Evolutionary conservation across 345 rosid species (phyloP).

Genomic region (Citrus trifoliata): DNA sequence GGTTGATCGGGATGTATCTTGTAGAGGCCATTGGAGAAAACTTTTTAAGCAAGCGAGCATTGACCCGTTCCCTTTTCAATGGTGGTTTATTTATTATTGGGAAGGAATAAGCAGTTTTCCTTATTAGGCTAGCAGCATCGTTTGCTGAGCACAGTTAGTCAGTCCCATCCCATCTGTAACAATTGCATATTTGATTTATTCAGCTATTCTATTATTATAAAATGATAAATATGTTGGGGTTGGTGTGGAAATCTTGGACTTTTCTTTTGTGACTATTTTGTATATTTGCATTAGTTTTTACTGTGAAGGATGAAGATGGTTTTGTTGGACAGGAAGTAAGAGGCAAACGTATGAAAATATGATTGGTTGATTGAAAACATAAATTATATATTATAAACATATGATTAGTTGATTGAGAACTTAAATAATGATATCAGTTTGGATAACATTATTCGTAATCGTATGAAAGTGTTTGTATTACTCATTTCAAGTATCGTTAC

Average conservation of each 20-base stretch:
- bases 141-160: background rate
- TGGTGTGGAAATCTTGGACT: no score
- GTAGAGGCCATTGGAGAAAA: constrained; percentile 10
- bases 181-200: constrained; percentile 27
- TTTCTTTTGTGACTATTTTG: background rate
- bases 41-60: constrained; percentile 1
- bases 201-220: constrained; percentile 19
- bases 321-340: no score
- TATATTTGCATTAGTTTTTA: no score
- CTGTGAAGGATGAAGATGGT: no score
- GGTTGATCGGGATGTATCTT: background rate
- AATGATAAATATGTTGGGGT: background rate
- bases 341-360: no score
- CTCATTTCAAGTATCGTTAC: no score
- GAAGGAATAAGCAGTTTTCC: constrained; percentile 28
- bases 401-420: no score
- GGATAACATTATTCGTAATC: no score
- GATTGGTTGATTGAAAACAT: no score
- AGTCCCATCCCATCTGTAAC: constrained; percentile 6
- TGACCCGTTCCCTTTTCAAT: constrained; percentile 27
- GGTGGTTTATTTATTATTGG: constrained; percentile 17
- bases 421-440: no score
- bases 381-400: no score
- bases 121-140: constrained; percentile 15
- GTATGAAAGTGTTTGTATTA: no score